Conservation (phyloP, 176 grass and related monocot species). For the Triticum turgidum region DNA sequence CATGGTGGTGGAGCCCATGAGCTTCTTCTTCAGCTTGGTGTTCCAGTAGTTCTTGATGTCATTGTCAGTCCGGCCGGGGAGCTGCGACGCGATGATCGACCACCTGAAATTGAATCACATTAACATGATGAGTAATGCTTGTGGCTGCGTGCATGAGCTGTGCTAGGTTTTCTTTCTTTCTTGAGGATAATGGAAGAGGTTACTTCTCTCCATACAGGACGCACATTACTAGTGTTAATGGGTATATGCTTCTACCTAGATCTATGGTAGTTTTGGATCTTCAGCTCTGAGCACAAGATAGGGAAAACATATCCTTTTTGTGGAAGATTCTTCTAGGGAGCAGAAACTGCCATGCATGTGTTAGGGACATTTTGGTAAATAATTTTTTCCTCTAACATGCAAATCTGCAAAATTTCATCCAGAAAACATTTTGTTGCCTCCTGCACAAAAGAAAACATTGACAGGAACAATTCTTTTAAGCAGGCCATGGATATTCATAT, state of each 20-base stretch:
- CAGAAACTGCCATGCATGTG: not conserved
- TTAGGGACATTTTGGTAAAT: not conserved
- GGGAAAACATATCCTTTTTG: not conserved
- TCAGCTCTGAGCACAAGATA: not conserved
- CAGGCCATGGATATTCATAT: not conserved
- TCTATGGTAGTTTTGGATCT: not conserved
- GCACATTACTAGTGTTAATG: not conserved
- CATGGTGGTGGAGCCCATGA: conserved; percentile 27
- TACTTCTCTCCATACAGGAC: not conserved
- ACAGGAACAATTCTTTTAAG: not conserved
- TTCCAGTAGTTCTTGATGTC: conserved; percentile 99
- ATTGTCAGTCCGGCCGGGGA: conserved; percentile 83
- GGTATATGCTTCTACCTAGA: not conserved
- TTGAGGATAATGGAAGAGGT: not conserved
- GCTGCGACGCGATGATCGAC: conserved; percentile 91
- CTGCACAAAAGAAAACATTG: not conserved
- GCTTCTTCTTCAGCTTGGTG: conserved; percentile 93
- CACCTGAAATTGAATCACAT: conserved; percentile 30
- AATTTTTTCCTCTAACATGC: not conserved
- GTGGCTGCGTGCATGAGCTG: too few species aligned
- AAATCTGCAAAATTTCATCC: not conserved
- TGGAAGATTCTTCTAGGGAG: not conserved
- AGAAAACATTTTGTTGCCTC: not conserved
- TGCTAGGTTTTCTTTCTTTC: not conserved
- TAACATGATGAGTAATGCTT: too few species aligned